Evolutionary conservation across 1,284 basidiomycete species (phyloP).

Genomic region (Puccinia triticina): DNA sequence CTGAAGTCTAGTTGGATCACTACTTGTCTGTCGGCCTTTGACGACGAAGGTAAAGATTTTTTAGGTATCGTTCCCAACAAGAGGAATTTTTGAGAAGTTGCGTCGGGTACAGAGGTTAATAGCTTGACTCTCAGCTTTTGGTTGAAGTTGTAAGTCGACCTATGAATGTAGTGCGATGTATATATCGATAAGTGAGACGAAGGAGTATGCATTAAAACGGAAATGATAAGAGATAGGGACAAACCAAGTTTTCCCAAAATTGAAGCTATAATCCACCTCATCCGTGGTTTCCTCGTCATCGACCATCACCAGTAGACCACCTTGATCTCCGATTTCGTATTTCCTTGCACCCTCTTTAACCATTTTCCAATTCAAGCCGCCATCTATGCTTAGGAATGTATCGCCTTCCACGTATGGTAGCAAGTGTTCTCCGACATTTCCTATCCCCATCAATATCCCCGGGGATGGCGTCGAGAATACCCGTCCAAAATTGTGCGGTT

Average conservation of each 20-base stretch:
- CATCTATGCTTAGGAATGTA: constrained; percentile 89
- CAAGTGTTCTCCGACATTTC: constrained; percentile 75
- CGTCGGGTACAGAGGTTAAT: constrained; percentile 83
- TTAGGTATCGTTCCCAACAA: constrained; percentile 76
- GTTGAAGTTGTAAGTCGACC: constrained; percentile 73
- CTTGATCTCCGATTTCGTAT: constrained; percentile 91
- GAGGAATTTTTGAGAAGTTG: constrained; percentile 89
- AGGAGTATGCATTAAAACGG: neutral
- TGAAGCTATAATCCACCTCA: constrained; percentile 76
- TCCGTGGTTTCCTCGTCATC: constrained; percentile 84
- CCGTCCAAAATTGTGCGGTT: constrained; percentile 86
- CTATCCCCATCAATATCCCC: constrained; percentile 92
- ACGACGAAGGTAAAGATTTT: constrained; percentile 58
- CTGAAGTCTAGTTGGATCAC: constrained; percentile 84
- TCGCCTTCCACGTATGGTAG: constrained; percentile 83
- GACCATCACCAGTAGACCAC: constrained; percentile 79
- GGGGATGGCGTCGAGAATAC: constrained; percentile 93
- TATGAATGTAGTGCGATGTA: neutral
- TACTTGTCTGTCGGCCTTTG: constrained; percentile 69
- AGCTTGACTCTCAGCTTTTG: constrained; percentile 73
- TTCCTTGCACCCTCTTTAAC: constrained; percentile 77
- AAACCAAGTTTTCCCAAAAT: constrained; percentile 82
- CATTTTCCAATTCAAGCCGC: constrained; percentile 83
- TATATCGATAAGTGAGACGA: constrained; percentile 1
- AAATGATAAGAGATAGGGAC: constrained; percentile 56